Base-by-base conservation (phyloP, 2,329 filamentous ascomycete genomes). In the Xylaria sp. region DNA sequence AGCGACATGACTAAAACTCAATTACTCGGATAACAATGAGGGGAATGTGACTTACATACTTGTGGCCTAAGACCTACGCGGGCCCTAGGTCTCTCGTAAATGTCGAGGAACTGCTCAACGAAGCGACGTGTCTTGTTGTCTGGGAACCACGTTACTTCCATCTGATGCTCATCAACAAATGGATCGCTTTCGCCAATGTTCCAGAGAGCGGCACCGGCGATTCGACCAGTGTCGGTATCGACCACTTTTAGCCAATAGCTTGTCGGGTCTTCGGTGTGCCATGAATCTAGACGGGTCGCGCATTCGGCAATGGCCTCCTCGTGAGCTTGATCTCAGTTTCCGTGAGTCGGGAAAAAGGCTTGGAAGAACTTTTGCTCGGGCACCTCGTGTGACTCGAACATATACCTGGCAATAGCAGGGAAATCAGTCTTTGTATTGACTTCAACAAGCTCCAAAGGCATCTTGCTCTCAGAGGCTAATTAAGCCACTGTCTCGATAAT, bases 81-180 rank as follows among this genome's bases (percentile, higher is more conserved):
- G 25, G 54, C 21, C 40, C 69, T 63, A 7, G 70, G 71, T 11
- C 9, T 12, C 2, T 1, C 25, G 23, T 68, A 59, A 1, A 43
- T 56, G 11, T 49, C 35, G 1, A 71, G 23, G 1, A 50, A 54
- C 35, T 70, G 21, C 49, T 71, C 71, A 1, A 47, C 70, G 17
- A 68, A 72, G 0, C 15, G 12, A 8, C 70, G 71, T 6, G 70
- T 67, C 4, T 68, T 54, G 17, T 68, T 71, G 45, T 75, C 67
- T 0, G 75, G 75, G 38, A 73, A 75, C 75, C 75, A 77, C 3
- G 69, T 69, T 2, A 71, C 72, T 33, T 71, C 63, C n/a, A 59
- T 7, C 2, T 50, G 28, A 0, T 61, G 15, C 3, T 43, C 51
- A 2, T 67, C 7, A 14, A 66, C 66, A 49, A 73, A 76, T 0